Evolutionary conservation across 2,329 filamentous ascomycete species (phyloP).

Genomic region (Colletotrichum ledebouriae): DNA sequence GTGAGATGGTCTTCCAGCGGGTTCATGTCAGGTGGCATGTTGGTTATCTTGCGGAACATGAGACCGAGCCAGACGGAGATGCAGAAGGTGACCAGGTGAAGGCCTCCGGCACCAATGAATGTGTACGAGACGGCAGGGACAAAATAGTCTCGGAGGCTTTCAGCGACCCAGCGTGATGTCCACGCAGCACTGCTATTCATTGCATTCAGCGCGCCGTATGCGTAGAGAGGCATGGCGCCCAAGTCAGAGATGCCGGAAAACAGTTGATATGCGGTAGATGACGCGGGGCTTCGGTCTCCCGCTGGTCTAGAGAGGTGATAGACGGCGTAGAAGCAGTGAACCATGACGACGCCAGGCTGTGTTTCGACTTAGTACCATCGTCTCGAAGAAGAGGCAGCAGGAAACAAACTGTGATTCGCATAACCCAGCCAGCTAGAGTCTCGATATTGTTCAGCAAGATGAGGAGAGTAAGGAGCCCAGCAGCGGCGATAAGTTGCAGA

Average conservation of each 20-base stretch:
- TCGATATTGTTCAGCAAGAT: slow-evolving; percentile 81
- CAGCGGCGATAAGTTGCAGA: slow-evolving; percentile 75
- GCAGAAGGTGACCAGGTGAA: slow-evolving; percentile 79
- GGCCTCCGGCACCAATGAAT: slow-evolving; percentile 71
- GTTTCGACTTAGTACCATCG: slow-evolving; percentile 41
- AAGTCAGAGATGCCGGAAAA: slow-evolving; percentile 83
- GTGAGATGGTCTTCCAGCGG: slow-evolving; percentile 90
- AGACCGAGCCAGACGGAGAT: slow-evolving; percentile 82
- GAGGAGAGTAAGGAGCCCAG: slow-evolving; percentile 80
- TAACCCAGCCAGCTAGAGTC: slow-evolving; percentile 77
- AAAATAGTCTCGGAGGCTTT: slow-evolving; percentile 70
- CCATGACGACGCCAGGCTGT: slow-evolving; percentile 80
- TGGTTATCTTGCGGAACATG: slow-evolving; percentile 85
- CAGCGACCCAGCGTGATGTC: slow-evolving; percentile 75
- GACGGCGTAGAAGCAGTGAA: slow-evolving; percentile 82
- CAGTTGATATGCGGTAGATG: slow-evolving; percentile 88
- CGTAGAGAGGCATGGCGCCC: slow-evolving; percentile 66
- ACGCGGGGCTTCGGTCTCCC: slow-evolving; percentile 79
- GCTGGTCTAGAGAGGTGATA: slow-evolving; percentile 83
- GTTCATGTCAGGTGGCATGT: slow-evolving; percentile 94
- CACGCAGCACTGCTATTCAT: slow-evolving; percentile 66
- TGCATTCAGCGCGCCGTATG: slow-evolving; percentile 64
- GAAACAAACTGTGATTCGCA: slow-evolving; percentile 78
- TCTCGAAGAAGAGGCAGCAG: neutral
- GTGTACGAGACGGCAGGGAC: slow-evolving; percentile 77